Evolutionary conservation across 176 grass and related monocot genomes (phyloP).

Genomic region (Triticum monococcum): DNA sequence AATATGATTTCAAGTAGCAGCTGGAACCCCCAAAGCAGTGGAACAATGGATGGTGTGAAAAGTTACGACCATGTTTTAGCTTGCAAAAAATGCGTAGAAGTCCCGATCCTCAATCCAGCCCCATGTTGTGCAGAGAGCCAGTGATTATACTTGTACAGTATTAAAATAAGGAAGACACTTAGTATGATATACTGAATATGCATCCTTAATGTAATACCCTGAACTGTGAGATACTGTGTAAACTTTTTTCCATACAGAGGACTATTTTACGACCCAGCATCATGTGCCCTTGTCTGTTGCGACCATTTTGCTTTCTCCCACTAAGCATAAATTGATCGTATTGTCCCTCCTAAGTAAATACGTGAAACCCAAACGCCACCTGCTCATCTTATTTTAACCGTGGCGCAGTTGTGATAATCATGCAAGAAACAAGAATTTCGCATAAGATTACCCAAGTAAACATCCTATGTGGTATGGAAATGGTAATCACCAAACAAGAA

Average conservation of each 20-base stretch:
- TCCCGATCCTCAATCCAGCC: background rate
- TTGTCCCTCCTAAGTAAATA: background rate
- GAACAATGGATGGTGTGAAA: background rate
- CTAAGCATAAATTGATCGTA: background rate
- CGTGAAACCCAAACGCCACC: background rate
- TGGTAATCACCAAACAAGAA: background rate
- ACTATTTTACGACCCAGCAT: no score
- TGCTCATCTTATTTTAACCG: background rate
- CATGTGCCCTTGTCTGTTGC: background rate
- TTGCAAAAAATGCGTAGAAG: background rate
- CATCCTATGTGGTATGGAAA: background rate
- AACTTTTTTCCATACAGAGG: background rate
- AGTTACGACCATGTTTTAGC: background rate
- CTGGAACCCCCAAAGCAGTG: background rate
- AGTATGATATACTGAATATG: background rate
- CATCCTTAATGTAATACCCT: background rate
- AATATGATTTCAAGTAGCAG: constrained; percentile 14
- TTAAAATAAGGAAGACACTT: background rate
- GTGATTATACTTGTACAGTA: background rate
- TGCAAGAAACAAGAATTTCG: background rate
- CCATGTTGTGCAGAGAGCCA: background rate
- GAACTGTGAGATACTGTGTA: background rate
- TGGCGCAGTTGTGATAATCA: background rate
- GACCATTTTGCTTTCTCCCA: background rate
- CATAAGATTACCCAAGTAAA: background rate